A percentile compares a stretch with the other conserved stretches of the same genome.
phyloP scores from a whole-genome alignment of 2,329 filamentous ascomycete species.

The Penicillium sp. region DNA sequence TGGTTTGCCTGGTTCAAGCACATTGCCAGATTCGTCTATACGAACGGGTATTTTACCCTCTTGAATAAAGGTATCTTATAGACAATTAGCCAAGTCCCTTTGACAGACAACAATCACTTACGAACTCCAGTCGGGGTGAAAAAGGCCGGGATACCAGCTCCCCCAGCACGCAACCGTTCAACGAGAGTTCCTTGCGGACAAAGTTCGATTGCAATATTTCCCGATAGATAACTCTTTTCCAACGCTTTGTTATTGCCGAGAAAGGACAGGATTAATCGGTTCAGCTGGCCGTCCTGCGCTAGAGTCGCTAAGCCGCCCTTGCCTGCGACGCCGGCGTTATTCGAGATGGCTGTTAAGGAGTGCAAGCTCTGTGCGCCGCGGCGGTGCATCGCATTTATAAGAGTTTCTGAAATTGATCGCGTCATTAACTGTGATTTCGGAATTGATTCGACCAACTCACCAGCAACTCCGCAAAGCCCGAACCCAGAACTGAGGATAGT shows the following conservation, averaged over 20 bases:
- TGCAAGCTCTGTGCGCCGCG: constrained; percentile 52
- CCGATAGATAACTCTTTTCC: constrained; percentile 67
- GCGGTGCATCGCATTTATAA: constrained; percentile 62
- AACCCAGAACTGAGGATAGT: constrained; percentile 72
- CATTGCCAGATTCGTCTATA: constrained; percentile 73
- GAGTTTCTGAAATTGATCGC: constrained; percentile 49
- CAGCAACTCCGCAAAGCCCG: constrained; percentile 71
- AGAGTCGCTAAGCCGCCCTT: constrained; percentile 64
- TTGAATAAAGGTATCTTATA: constrained; percentile 37
- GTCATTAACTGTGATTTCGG: background rate
- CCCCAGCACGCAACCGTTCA: constrained; percentile 59
- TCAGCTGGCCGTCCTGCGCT: constrained; percentile 62
- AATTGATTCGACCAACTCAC: constrained; percentile 36
- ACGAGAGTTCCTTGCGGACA: constrained; percentile 60
- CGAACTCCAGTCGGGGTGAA: constrained; percentile 69
- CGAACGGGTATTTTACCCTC: constrained; percentile 57
- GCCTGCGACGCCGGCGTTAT: constrained; percentile 68
- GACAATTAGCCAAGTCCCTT: too few relatives aligned
- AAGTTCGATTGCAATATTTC: constrained; percentile 68
- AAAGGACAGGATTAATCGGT: constrained; percentile 67
- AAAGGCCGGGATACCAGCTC: constrained; percentile 73
- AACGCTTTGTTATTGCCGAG: constrained; percentile 71
- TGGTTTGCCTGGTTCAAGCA: constrained; percentile 62
- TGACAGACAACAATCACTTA: too few relatives aligned
- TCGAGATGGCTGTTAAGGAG: constrained; percentile 68